Evolutionary conservation across 495 filamentous ascomycete genomes (phyloP).

Genomic region (Sphaerosporella brunnea): DNA sequence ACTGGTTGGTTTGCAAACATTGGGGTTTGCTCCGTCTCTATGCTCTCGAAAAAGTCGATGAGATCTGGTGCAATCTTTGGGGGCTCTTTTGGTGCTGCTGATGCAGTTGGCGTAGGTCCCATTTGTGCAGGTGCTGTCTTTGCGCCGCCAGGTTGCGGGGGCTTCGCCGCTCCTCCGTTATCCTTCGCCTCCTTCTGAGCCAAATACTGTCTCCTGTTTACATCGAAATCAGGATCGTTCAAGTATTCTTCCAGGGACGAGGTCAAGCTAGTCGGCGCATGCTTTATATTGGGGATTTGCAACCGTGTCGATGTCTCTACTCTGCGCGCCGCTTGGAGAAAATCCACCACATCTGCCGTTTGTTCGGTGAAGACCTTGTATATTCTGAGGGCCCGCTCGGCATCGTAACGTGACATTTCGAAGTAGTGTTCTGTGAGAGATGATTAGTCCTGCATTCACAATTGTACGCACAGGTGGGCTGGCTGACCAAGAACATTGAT

Average conservation of each 20-base stretch:
- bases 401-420: constrained; percentile 90
- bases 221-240: constrained; percentile 89
- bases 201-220: constrained; percentile 79
- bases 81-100: constrained; percentile 19
- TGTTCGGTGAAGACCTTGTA: constrained; percentile 88
- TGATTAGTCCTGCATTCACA: constrained; percentile 8
- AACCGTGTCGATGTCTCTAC: constrained; percentile 82
- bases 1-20: constrained; percentile 39
- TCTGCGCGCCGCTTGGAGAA: constrained; percentile 67
- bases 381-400: constrained; percentile 75
- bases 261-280: constrained; percentile 80
- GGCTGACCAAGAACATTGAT: constrained; percentile 84
- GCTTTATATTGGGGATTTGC: constrained; percentile 93
- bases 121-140: constrained; percentile 17
- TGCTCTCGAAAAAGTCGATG: constrained; percentile 97
- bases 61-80: constrained; percentile 42
- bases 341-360: constrained; percentile 82
- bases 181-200: constrained; percentile 71
- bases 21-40: constrained; percentile 75
- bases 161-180: constrained; percentile 33
- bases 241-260: constrained; percentile 86
- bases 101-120: constrained; percentile 8
- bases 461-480: background rate
- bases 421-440: constrained; percentile 69
- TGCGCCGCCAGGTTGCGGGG: constrained; percentile 14